A percentile compares a stretch with the other conserved stretches of the same genome.
Conservation (phyloP, 129 eudicot species). For the Glebionis coronaria region DNA sequence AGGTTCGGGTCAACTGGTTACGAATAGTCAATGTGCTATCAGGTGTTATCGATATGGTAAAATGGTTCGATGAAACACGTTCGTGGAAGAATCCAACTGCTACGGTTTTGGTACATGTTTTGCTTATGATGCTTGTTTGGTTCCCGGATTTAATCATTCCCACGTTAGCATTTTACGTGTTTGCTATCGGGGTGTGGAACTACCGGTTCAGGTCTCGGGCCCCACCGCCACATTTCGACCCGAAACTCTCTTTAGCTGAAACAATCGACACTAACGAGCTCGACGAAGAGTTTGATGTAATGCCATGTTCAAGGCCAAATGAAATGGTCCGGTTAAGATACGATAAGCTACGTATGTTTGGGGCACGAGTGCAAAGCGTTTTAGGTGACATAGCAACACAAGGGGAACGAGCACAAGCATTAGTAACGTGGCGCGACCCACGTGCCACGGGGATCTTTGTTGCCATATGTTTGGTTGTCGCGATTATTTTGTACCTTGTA, state of each 20-base stretch:
- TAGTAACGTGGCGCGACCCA: constrained; percentile 94
- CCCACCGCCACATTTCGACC: constrained; percentile 73
- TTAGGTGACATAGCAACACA: constrained; percentile 87
- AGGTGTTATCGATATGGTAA: constrained; percentile 65
- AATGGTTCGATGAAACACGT: constrained; percentile 81
- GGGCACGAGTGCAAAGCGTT: constrained; percentile 75
- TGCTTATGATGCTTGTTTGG: constrained; percentile 89
- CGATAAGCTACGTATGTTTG: constrained; percentile 74
- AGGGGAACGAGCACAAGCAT: constrained; percentile 79
- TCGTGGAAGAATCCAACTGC: constrained; percentile 86
- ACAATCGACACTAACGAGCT: constrained; percentile 70
- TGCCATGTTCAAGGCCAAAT: constrained; percentile 64
- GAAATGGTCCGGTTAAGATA: constrained; percentile 78
- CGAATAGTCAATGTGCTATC: constrained; percentile 74
- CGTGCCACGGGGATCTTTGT: constrained; percentile 95
- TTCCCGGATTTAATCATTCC: constrained; percentile 88
- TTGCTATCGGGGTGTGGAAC: constrained; percentile 80
- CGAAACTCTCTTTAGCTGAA: constrained; percentile 75
- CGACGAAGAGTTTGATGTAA: constrained; percentile 76
- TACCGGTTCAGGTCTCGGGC: constrained; percentile 55
- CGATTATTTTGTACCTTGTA: constrained; percentile 67
- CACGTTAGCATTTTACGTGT: constrained; percentile 75
- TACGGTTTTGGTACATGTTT: constrained; percentile 80
- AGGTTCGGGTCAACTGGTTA: constrained; percentile 85
- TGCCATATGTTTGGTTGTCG: constrained; percentile 69